Evolutionary conservation across 148 eudicot species (phyloP), one percentile per base, ranked within the genome.

Genomic region (Chenopodium formosanum): DNA sequence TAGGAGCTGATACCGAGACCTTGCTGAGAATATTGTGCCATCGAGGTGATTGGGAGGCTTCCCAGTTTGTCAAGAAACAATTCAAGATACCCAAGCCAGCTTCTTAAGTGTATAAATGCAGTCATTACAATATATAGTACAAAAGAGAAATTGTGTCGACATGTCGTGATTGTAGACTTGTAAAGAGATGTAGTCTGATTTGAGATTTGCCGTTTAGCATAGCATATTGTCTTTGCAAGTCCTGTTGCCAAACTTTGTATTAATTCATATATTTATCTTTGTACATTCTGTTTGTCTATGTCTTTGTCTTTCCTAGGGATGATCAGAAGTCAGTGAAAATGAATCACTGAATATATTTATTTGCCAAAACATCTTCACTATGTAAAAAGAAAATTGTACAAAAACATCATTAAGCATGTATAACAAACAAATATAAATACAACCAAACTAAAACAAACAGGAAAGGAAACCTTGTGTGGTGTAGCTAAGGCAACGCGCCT

Each of bases 31-130:
- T 97, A 87, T 82, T 97, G 78, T 94, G 99, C 80, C 99, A 97
- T 83, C 88, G 99, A 68, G 85, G 90, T 12, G 96, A 94, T 73
- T 94, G 92, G 0, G 99, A 97, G 86, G 94, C 98, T 72, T 97
- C 99, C 80, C 99, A 94, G 78, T 94, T 89, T 88, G 90, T 97
- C 78, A 97, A 97, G 90, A 97, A 97, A 80, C 99, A 97, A 75
- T 97, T 83, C 87, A 97, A 92, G 87, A 97, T 97, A 80, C 99
- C 99, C 73, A 94, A 92, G 67, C 90, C 99, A 46, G 84, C 90
- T 82, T 27, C 29, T 27, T 32, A 32, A 32, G 10, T 25, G 50
- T 75, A 17, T 40, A 76, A 70, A 71, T 71, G 56, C 70, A 62
- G 68, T 29, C 67, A 34, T 66, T 20, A 32, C 46, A 47, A 8